Conservation (phyloP, 345 rosid genomes). For the Passiflora organensis region DNA sequence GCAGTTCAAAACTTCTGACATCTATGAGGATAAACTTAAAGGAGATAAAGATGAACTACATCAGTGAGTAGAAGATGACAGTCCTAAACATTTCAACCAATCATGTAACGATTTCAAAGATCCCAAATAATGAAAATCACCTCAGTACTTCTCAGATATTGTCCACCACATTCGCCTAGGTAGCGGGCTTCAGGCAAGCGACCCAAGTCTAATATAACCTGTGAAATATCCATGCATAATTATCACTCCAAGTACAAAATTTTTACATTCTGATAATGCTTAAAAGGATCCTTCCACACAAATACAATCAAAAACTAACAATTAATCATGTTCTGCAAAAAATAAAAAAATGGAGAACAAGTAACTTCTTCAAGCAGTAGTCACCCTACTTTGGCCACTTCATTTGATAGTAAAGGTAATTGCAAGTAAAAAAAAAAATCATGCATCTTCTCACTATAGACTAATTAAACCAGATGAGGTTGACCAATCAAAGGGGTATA, state of each 20-base stretch:
- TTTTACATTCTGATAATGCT: not conserved
- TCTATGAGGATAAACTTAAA: not conserved
- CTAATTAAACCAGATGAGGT: too few relatives aligned
- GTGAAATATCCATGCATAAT: not conserved
- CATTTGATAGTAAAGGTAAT: too few relatives aligned
- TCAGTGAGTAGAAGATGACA: not conserved
- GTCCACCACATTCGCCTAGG: constrained; percentile 49
- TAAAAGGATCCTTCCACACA: not conserved
- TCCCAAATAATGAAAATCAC: constrained; percentile 23
- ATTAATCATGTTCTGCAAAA: too few relatives aligned
- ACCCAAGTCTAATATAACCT: constrained; percentile 58
- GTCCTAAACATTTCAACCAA: too few relatives aligned
- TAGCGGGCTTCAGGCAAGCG: constrained; percentile 63
- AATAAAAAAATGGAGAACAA: not conserved
- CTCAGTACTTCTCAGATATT: constrained; percentile 47
- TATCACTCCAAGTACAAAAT: not conserved
- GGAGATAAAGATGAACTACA: not conserved
- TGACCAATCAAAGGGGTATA: too few relatives aligned
- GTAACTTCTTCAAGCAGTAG: not conserved
- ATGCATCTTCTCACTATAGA: too few relatives aligned
- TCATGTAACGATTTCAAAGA: not conserved
- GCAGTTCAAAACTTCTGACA: not conserved
- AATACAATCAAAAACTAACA: too few relatives aligned
- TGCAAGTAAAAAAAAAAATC: too few relatives aligned
- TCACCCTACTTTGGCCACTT: not conserved